A percentile compares a stretch with the other conserved stretches of the same genome.
Evolutionary conservation across 1,139 yeast genomes (phyloP).

Genomic region (Kodamaea ohmeri): DNA sequence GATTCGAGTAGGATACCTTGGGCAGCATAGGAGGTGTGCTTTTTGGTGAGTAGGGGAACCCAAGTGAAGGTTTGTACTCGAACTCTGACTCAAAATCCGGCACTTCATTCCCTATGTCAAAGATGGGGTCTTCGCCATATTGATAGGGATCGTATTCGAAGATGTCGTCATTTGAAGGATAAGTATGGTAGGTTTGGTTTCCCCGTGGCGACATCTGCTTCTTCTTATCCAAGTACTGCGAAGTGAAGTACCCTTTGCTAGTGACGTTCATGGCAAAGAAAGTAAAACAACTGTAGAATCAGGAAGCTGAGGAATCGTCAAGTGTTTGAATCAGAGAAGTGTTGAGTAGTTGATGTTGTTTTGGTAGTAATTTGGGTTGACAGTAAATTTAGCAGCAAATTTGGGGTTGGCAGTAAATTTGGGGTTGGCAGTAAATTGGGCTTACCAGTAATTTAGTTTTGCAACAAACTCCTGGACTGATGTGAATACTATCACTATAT

Average conservation of each 20-base stretch:
- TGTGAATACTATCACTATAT: no score
- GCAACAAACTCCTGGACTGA: no score
- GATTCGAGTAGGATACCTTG: not conserved
- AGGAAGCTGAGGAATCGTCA: not conserved
- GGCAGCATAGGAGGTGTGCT: conserved; percentile 4
- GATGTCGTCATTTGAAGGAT: conserved; percentile 2
- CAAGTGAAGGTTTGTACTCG: conserved; percentile 5
- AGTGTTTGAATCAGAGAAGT: not conserved
- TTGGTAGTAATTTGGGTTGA: no score
- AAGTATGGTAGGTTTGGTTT: conserved; percentile 7
- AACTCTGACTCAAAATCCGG: conserved; percentile 4
- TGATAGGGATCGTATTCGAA: conserved; percentile 2
- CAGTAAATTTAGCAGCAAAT: no score
- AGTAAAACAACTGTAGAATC: not conserved
- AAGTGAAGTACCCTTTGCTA: conserved; percentile 23
- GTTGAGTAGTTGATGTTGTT: not conserved
- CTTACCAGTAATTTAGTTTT: no score
- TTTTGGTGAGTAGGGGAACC: conserved; percentile 3
- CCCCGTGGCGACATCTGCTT: conserved; percentile 15
- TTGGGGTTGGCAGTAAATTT: no score
- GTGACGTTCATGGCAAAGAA: conserved; percentile 22
- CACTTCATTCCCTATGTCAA: not conserved
- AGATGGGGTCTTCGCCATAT: not conserved
- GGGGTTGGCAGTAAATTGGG: no score
- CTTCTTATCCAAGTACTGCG: conserved; percentile 20